These are phyloP conservation scores for Trametes hirsuta DNA, from an alignment of 1,284 basidiomycete species.

Conservation along the genomic window DNA sequence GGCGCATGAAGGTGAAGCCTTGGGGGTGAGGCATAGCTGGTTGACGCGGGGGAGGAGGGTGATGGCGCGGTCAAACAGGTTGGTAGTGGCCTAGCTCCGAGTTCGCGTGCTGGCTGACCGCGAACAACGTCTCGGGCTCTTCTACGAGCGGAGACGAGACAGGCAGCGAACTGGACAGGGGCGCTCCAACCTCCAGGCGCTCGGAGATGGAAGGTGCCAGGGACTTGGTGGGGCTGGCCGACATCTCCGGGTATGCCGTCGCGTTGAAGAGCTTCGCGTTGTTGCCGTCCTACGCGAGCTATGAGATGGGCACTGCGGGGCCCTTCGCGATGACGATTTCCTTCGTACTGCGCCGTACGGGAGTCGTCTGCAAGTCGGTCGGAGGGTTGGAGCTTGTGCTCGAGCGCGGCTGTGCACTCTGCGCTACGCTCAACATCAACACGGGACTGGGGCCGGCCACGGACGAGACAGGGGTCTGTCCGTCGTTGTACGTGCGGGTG, in stretches of 20 bases:
- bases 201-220: conserved; percentile 50
- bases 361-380: conserved; percentile 38
- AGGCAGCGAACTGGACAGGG: conserved; percentile 61
- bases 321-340: conserved; percentile 56
- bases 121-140: conserved; percentile 40
- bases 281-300: conserved; percentile 54
- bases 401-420: conserved; percentile 45
- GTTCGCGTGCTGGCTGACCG: conserved; percentile 60
- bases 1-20: too few species aligned
- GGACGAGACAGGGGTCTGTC: conserved; percentile 34
- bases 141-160: conserved; percentile 49
- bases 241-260: conserved; percentile 39
- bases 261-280: conserved; percentile 65
- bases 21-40: too few species aligned
- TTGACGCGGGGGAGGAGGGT: too few species aligned
- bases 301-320: conserved; percentile 61
- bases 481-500: conserved; percentile 72
- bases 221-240: conserved; percentile 54
- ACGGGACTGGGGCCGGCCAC: conserved; percentile 33
- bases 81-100: conserved; percentile 85
- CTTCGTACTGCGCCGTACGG: conserved; percentile 54
- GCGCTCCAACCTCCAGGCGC: conserved; percentile 49
- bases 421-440: conserved; percentile 24
- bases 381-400: conserved; percentile 56
- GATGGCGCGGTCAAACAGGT: too few species aligned